A percentile compares a stretch with the other conserved stretches of the same genome.
Evolutionary conservation across 371 early-diverging fungal species (phyloP).

Genomic region (Gilbertella persicaria): DNA sequence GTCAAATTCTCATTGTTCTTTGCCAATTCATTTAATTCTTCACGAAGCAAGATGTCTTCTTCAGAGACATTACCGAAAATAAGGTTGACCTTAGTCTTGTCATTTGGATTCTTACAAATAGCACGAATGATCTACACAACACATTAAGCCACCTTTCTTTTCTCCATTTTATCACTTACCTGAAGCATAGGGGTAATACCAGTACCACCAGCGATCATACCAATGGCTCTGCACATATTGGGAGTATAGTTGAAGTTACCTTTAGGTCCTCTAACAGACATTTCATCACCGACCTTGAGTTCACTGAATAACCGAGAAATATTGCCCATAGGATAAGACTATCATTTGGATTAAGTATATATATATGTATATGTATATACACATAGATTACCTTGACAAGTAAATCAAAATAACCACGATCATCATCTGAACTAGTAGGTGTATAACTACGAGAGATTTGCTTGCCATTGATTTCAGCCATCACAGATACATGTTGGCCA

Average conservation of each 20-base stretch:
- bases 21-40: constrained; percentile 82
- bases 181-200: constrained; percentile 93
- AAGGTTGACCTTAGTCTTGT: constrained; percentile 81
- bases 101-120: constrained; percentile 80
- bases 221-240: constrained; percentile 76
- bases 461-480: constrained; percentile 86
- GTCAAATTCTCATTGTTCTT: constrained; percentile 78
- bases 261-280: constrained; percentile 85
- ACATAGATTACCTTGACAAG: constrained; percentile 81
- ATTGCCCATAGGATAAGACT: constrained; percentile 83
- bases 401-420: constrained; percentile 87
- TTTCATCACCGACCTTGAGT: constrained; percentile 72
- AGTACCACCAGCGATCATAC: constrained; percentile 94
- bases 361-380: neutral
- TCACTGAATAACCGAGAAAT: constrained; percentile 74
- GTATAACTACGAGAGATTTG: constrained; percentile 91
- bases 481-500: constrained; percentile 92
- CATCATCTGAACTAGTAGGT: constrained; percentile 85
- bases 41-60: constrained; percentile 87
- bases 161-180: constrained; percentile 19
- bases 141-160: neutral
- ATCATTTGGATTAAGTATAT: constrained; percentile 54
- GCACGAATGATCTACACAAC: constrained; percentile 73
- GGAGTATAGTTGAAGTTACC: constrained; percentile 84
- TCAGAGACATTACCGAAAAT: constrained; percentile 91